Conservation (phyloP, 495 filamentous ascomycete species). For the Talaromyces trachyspermus region DNA sequence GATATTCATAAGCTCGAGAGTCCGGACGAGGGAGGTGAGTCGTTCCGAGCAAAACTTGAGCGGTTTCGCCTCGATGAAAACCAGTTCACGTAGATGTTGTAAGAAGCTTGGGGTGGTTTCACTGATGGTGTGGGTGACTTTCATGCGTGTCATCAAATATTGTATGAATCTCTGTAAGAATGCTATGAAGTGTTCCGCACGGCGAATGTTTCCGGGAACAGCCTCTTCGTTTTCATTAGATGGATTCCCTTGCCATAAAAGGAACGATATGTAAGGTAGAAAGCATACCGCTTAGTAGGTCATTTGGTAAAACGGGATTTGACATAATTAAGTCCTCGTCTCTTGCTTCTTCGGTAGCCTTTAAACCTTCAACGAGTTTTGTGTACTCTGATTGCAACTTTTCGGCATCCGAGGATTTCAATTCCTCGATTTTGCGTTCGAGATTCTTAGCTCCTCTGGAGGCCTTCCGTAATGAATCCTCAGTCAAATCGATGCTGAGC, state of each 20-base stretch:
- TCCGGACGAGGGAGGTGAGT: constrained; percentile 88
- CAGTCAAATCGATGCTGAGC: constrained; percentile 89
- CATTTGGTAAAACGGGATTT: constrained; percentile 55
- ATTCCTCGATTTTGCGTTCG: constrained; percentile 81
- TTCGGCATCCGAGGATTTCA: constrained; percentile 84
- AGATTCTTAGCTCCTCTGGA: constrained; percentile 83
- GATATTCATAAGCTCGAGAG: constrained; percentile 92
- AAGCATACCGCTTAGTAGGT: constrained; percentile 18
- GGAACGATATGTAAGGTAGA: constrained; percentile 47
- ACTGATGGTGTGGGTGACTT: constrained; percentile 91
- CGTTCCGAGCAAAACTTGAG: constrained; percentile 93
- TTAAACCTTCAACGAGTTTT: constrained; percentile 88
- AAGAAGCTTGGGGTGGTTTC: constrained; percentile 95
- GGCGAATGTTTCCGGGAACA: constrained; percentile 90
- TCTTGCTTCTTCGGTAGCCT: constrained; percentile 77
- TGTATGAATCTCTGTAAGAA: constrained; percentile 96
- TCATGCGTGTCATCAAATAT: constrained; percentile 98
- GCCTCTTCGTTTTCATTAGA: constrained; percentile 62
- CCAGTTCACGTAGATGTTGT: constrained; percentile 86
- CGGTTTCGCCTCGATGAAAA: constrained; percentile 96
- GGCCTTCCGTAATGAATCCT: constrained; percentile 85
- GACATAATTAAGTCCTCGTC: constrained; percentile 96
- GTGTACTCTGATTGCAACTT: constrained; percentile 93
- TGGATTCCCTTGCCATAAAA: too few relatives aligned
- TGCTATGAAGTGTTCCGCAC: constrained; percentile 92